phyloP scores from a whole-genome alignment of 805 yeast genomes.

The Schwanniomyces yamadae region DNA sequence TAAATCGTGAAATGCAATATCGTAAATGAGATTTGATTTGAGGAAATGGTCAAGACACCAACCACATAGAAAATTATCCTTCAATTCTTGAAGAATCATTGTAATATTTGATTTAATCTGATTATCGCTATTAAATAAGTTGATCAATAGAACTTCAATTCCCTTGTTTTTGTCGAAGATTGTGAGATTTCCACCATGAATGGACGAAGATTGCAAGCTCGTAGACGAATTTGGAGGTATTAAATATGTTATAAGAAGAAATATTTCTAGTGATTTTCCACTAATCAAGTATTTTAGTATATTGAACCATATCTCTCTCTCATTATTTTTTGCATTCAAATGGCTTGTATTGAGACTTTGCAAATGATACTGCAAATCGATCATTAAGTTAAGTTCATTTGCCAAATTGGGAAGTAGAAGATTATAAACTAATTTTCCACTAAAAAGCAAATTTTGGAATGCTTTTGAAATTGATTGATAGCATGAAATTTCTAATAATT shows the following conservation, averaged over 20 bases:
- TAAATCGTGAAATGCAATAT: constrained; percentile 39
- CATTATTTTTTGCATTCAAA: constrained; percentile 23
- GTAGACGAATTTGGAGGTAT: constrained; percentile 42
- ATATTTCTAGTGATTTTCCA: constrained; percentile 40
- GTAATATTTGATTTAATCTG: constrained; percentile 39
- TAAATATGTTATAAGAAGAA: constrained; percentile 38
- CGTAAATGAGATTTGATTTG: constrained; percentile 38
- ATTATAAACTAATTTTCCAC: constrained; percentile 31
- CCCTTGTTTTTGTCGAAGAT: constrained; percentile 46
- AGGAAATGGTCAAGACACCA: constrained; percentile 42
- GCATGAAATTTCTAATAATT: constrained; percentile 40
- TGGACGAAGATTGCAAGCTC: constrained; percentile 34
- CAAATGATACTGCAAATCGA: constrained; percentile 42
- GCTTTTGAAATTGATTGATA: constrained; percentile 37
- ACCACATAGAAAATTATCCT: constrained; percentile 43
- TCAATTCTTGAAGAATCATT: constrained; percentile 43
- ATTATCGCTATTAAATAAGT: constrained; percentile 41
- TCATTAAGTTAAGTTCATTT: constrained; percentile 42
- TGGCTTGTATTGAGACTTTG: constrained; percentile 31
- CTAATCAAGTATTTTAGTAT: constrained; percentile 41
- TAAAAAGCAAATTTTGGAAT: constrained; percentile 33
- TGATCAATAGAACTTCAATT: constrained; percentile 39
- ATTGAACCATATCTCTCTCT: constrained; percentile 42
- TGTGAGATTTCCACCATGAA: constrained; percentile 40
- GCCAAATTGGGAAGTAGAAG: constrained; percentile 34